These are phyloP conservation scores for Gypsophila paniculata DNA, from an alignment of 179 eudicot species.

Conservation along the genomic window DNA sequence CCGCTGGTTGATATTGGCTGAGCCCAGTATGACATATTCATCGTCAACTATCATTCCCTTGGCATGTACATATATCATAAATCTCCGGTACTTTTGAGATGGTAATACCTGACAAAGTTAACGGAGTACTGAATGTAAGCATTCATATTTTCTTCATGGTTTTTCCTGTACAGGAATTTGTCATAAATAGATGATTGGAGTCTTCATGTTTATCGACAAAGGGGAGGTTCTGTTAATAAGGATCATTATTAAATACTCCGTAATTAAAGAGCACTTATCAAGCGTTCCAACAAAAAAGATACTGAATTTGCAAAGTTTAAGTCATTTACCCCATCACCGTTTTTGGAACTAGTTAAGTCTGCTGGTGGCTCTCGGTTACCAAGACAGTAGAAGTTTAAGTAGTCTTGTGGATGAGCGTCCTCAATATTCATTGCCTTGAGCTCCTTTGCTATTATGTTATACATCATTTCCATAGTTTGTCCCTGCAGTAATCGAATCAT, in stretches of 20 bases:
- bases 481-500: constrained; percentile 35
- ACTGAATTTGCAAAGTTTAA: background rate
- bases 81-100: constrained; percentile 48
- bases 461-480: constrained; percentile 83
- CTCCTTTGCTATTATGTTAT: constrained; percentile 48
- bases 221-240: background rate
- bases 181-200: background rate
- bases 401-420: constrained; percentile 58
- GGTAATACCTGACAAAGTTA: constrained; percentile 32
- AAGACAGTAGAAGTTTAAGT: constrained; percentile 68
- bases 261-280: background rate
- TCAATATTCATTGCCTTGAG: constrained; percentile 44
- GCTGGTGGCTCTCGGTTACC: constrained; percentile 58
- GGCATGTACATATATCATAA: constrained; percentile 76
- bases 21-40: constrained; percentile 59
- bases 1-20: constrained; percentile 70
- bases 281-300: background rate
- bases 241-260: background rate
- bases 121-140: background rate
- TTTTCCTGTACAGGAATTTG: background rate
- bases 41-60: constrained; percentile 80
- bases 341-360: constrained; percentile 16
- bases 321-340: constrained; percentile 31
- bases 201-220: background rate
- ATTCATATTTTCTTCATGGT: background rate